Evolutionary conservation across 2,329 filamentous ascomycete genomes (phyloP).

Genomic region (Diaporthe helianthi): DNA sequence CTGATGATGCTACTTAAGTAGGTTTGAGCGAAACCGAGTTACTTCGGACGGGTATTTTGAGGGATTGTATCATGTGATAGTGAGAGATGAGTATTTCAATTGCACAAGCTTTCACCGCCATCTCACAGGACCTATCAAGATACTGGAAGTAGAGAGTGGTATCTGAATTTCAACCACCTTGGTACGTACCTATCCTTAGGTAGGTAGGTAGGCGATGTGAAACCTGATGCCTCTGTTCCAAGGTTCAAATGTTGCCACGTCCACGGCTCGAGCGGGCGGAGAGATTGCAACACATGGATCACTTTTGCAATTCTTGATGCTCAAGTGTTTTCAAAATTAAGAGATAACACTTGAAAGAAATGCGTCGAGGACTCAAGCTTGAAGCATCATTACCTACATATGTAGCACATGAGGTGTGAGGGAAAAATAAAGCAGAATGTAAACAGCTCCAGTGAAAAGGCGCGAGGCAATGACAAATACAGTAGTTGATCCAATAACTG

Average conservation of each 20-base stretch:
- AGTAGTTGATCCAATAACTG: neutral
- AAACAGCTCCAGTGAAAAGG: too few species aligned
- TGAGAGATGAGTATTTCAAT: neutral
- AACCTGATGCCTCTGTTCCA: too few species aligned
- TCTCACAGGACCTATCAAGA: too few species aligned
- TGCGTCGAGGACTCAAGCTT: too few species aligned
- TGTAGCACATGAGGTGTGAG: too few species aligned
- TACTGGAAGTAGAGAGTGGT: neutral
- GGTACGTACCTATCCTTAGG: too few species aligned
- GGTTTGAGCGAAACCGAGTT: neutral
- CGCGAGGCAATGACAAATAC: slow-evolving; percentile 6
- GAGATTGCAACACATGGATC: neutral
- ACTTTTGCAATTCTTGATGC: neutral
- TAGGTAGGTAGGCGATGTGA: too few species aligned
- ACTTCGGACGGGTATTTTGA: neutral
- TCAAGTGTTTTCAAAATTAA: too few species aligned
- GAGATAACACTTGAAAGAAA: neutral
- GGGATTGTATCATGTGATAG: neutral
- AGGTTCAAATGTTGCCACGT: too few species aligned
- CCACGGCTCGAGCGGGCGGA: neutral
- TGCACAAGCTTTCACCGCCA: neutral
- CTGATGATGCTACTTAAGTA: neutral
- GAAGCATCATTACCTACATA: too few species aligned
- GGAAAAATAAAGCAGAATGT: too few species aligned
- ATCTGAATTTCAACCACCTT: neutral